Conservation (phyloP, 2,329 filamentous ascomycete genomes). For the Sporothrix euskadiensis region DNA sequence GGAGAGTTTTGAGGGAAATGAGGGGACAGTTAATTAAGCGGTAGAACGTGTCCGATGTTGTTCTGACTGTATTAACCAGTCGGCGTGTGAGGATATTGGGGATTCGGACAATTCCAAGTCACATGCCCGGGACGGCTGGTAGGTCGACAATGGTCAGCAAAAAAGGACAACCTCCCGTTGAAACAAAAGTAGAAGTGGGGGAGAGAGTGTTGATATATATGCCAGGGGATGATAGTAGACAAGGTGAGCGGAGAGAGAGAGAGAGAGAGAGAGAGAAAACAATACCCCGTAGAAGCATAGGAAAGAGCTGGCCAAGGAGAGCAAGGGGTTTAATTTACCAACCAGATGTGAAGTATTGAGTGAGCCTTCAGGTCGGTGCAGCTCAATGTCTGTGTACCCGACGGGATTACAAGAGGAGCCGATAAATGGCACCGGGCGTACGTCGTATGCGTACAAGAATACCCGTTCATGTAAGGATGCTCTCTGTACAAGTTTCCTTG, state of each 20-base stretch:
- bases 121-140: constrained; percentile 21
- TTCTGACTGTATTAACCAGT: constrained; percentile 9
- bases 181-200: background rate
- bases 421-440: background rate
- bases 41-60: constrained; percentile 13
- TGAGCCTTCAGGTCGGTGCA: constrained; percentile 2
- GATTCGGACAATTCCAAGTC: background rate
- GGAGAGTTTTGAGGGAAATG: background rate
- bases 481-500: background rate
- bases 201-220: background rate
- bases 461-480: background rate
- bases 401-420: constrained; percentile 14
- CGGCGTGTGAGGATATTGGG: background rate
- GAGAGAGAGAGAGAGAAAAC: background rate
- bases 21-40: constrained; percentile 15
- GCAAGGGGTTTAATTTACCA: background rate
- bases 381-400: constrained; percentile 9
- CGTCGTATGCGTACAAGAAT: background rate
- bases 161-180: background rate
- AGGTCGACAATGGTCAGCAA: constrained; percentile 16
- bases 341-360: background rate
- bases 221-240: background rate
- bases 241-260: background rate
- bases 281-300: background rate
- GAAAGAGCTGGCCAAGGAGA: background rate